Conservation (phyloP, 2,329 filamentous ascomycete genomes). For the Sarocladium brachiariae region DNA sequence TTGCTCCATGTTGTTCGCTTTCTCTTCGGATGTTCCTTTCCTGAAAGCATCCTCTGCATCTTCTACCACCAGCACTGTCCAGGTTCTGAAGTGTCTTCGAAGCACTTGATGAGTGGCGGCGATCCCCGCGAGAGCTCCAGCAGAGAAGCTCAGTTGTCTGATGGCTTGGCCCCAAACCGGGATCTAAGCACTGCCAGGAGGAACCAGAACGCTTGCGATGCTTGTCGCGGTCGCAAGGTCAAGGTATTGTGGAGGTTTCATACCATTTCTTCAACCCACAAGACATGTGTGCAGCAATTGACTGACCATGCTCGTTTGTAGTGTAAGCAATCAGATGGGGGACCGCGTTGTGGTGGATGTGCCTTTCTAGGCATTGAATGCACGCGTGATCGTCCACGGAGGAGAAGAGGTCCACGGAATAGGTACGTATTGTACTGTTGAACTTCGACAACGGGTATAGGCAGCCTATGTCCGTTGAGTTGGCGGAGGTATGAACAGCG, state of each 20-base stretch:
- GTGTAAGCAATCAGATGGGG: conserved; percentile 14
- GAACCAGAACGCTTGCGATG: conserved; percentile 25
- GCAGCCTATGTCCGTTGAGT: too few species aligned
- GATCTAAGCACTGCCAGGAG: neutral
- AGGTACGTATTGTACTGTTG: too few species aligned
- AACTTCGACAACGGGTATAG: too few species aligned
- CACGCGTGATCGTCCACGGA: conserved; percentile 20
- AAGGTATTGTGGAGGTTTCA: conserved; percentile 13
- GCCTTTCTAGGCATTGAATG: conserved; percentile 19
- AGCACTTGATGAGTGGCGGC: neutral
- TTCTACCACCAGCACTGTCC: too few species aligned
- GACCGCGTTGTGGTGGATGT: conserved; percentile 18
- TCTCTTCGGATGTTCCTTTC: neutral
- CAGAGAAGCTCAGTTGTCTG: neutral
- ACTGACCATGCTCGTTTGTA: conserved; percentile 5
- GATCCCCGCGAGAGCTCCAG: neutral
- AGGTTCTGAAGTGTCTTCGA: too few species aligned
- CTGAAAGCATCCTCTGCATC: too few species aligned
- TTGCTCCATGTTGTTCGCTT: neutral
- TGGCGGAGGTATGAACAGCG: too few species aligned
- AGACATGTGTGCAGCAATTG: neutral
- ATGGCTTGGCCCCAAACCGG: neutral
- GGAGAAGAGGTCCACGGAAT: conserved; percentile 21
- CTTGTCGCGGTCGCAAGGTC: conserved; percentile 22
- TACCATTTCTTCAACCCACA: neutral